These are phyloP conservation scores for Pseudohalonectria lignicola DNA, from an alignment of 2,329 filamentous ascomycete species.

Conservation along the genomic window DNA sequence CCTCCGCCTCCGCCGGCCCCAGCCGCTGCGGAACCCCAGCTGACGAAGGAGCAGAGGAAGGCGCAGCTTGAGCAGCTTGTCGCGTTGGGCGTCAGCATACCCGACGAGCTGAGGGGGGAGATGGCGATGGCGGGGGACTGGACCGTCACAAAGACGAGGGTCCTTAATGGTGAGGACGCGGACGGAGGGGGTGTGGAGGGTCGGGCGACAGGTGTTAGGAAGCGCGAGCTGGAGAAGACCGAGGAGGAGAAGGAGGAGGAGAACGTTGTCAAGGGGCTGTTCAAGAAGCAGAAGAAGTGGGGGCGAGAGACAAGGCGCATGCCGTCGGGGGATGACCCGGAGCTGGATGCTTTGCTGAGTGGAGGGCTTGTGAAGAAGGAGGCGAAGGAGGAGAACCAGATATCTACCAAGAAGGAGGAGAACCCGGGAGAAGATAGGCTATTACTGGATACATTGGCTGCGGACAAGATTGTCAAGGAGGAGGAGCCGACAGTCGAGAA, in stretches of 20 bases:
- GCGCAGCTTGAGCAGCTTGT: constrained; percentile 80
- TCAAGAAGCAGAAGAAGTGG: constrained; percentile 48
- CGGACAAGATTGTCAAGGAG: constrained; percentile 13
- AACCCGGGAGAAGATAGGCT: constrained; percentile 5
- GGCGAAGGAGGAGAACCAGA: constrained; percentile 15
- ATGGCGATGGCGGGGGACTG: constrained; percentile 87
- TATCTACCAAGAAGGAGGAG: constrained; percentile 20
- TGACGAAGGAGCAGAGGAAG: constrained; percentile 59
- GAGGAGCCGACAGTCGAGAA: constrained; percentile 13
- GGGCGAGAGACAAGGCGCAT: constrained; percentile 41
- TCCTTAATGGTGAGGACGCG: constrained; percentile 32
- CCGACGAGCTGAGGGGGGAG: constrained; percentile 64
- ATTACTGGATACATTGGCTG: too few species aligned
- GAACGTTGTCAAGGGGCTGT: constrained; percentile 43
- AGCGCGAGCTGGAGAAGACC: constrained; percentile 46
- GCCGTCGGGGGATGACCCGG: constrained; percentile 30
- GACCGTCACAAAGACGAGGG: constrained; percentile 58
- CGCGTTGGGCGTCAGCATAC: constrained; percentile 76
- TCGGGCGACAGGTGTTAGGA: constrained; percentile 46
- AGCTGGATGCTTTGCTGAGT: constrained; percentile 51
- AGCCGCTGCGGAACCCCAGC: constrained; percentile 23
- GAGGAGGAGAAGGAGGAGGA: constrained; percentile 52
- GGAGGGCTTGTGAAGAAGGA: constrained; percentile 19
- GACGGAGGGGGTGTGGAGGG: constrained; percentile 28
- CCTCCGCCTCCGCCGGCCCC: not conserved